Evolutionary conservation across 1,139 yeast genomes (phyloP).

Genomic region (Yamadazyma triangularis): DNA sequence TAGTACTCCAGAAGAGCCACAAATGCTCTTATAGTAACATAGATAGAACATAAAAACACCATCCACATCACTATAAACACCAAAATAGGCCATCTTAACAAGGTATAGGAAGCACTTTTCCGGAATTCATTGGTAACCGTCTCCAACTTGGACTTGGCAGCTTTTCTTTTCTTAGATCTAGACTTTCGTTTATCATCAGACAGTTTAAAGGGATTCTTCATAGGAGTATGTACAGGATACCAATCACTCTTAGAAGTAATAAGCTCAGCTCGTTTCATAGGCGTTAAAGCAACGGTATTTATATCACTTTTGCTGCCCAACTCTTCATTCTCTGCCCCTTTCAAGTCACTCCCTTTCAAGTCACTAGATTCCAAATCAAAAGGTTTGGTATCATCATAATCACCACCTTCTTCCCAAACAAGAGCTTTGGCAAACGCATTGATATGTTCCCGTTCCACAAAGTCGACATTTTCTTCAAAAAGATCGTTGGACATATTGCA

Average conservation of each 20-base stretch:
- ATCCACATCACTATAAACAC: slow-evolving; percentile 53
- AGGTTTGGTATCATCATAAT: slow-evolving; percentile 4
- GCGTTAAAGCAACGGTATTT: neutral
- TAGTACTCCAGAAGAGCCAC: slow-evolving; percentile 62
- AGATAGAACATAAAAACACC: slow-evolving; percentile 41
- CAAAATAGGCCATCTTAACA: slow-evolving; percentile 66
- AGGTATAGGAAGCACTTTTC: slow-evolving; percentile 44
- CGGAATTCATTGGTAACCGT: slow-evolving; percentile 40
- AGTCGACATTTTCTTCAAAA: slow-evolving; percentile 29
- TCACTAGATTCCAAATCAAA: neutral
- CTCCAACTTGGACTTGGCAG: slow-evolving; percentile 17
- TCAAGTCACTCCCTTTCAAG: slow-evolving; percentile 2
- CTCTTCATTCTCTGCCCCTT: neutral
- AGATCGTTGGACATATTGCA: too few species aligned
- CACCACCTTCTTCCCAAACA: slow-evolving; percentile 27
- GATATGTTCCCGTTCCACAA: slow-evolving; percentile 34
- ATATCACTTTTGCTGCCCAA: too few species aligned
- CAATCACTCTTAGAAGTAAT: slow-evolving; percentile 65
- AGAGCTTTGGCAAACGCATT: slow-evolving; percentile 39
- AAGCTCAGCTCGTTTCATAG: slow-evolving; percentile 15
- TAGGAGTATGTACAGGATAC: slow-evolving; percentile 45
- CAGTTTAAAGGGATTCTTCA: slow-evolving; percentile 2
- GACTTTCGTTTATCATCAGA: too few species aligned
- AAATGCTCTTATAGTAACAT: slow-evolving; percentile 52
- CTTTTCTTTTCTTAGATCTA: slow-evolving; percentile 7